A percentile compares a stretch with the other conserved stretches of the same genome.
Evolutionary conservation across 73 alveolate genomes (phyloP).

Genomic region (Breviolum minutum): DNA sequence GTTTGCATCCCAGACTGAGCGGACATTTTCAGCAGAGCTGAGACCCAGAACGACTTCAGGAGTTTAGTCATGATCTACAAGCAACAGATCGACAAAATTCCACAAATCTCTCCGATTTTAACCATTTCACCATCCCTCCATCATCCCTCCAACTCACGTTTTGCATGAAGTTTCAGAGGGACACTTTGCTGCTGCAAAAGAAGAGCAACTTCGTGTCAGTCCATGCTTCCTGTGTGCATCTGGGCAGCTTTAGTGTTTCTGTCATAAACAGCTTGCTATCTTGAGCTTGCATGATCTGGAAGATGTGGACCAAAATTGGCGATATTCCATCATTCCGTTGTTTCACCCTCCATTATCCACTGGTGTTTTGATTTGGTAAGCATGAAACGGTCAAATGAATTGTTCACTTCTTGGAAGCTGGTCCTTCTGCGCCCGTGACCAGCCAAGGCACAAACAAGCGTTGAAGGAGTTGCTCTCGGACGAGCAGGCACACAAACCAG

Average conservation of each 20-base stretch:
- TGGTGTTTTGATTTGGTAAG: background rate
- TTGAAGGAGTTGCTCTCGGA: conserved; percentile 97
- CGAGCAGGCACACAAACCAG: conserved; percentile 87
- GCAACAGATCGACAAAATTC: background rate
- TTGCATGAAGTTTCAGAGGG: conserved; percentile 8
- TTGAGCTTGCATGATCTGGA: background rate
- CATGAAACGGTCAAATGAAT: background rate
- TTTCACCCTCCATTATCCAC: too few relatives aligned
- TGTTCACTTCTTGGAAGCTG: too few relatives aligned
- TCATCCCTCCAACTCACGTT: background rate
- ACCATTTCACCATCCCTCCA: background rate
- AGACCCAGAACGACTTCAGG: too few relatives aligned
- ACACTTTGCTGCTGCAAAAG: conserved; percentile 96
- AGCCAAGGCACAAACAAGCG: conserved; percentile 97
- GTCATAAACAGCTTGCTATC: background rate
- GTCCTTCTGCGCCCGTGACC: background rate
- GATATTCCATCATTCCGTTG: too few relatives aligned
- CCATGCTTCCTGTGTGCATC: conserved; percentile 98
- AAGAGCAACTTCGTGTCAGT: conserved; percentile 97
- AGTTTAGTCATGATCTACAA: background rate
- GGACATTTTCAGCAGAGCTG: background rate
- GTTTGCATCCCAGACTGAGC: background rate
- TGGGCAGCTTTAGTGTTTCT: background rate
- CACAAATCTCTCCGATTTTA: background rate
- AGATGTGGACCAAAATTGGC: too few relatives aligned